Evolutionary conservation across 139 green algal species (phyloP), one percentile per base, ranked within the genome.

Genomic region (Choricystis sp.): DNA sequence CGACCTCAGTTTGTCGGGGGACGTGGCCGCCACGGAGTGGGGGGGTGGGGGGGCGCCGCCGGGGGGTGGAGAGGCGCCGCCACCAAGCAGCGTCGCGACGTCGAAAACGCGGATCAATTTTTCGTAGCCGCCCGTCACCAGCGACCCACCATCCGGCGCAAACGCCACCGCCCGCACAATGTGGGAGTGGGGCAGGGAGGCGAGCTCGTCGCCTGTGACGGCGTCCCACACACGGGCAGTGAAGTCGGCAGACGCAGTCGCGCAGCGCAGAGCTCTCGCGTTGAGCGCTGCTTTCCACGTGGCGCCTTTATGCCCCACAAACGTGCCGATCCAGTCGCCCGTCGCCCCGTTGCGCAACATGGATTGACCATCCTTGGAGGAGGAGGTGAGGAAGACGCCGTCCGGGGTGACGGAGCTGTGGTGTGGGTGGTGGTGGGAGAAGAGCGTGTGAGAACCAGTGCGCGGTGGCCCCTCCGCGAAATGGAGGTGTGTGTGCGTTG

Each of bases 301-400:
- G 9, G 85, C 86, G 16, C 92, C 92, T 78, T 97, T 97, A 68
- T 98, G 93, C 2, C 93, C 94, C 40, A 95, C 73, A 61, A 99
- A 99, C 0, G 94, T 99, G 3, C 94, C 94, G 23, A 98, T 90
- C 94, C 94, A 99, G 72, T 99, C 94, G 2, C 94, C 94, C 14
- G 83, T 95, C 48, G 84, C 78, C 21, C 89, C 94, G 64, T 95
- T 86, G 1, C 94, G 81, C 31, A 99, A 80, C 94, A 98, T 98
- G 3, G 94, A 90, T 66, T 92, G 83, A 3, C 90, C 90, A 82
- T 99, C 94, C 76, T 99, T 99, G 69, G 74, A 87, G 3, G 93
- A 90, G 65, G 74, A 90, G 16, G 93, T 85, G 31, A 99, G 66
- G 69, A 98, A 99, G 55, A 88, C 88, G 55, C 93, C 93, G 67